Evolutionary conservation across 306 rosid genomes (phyloP), one percentile per base, ranked within the genome.

Genomic region (Alnus rubra): DNA sequence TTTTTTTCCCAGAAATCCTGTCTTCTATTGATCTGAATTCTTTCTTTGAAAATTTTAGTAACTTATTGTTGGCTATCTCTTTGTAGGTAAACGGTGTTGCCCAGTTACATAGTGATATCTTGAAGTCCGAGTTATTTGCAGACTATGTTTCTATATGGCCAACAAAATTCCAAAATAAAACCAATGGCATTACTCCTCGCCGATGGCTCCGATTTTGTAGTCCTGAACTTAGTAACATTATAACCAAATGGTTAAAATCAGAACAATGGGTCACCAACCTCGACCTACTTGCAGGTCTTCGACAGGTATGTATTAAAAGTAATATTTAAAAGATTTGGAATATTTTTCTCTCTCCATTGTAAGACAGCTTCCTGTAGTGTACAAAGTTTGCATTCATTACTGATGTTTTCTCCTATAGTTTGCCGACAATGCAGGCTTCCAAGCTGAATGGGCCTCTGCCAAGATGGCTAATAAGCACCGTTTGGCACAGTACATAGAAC

Each of bases 61-160:
- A 72, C 44, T 73, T 59, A 23, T 53, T 56, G 72, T 42, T 80
- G 53, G n/a, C 72, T 37, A 30, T 82, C 71, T 76, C 80, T 60
- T 78, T 84, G 75, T 75, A 92, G 97, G 98, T 92, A 77, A 95
- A 95, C 81, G 99, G 99, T 53, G 99, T 95, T 79, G 99, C 99
- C 45, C 97, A 95, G 84, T 88, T 93, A 79, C 99, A 95, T 86
- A 95, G 98, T 76, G 98, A 95, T 83, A 95, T 95, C 76, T 84
- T 95, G 53, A 95, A 88, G 85, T 81, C 93, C 1, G 99, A 95
- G 84, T 85, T 95, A 82, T 95, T 95, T 86, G 96, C 90, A 52
- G 94, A 93, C 84, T 95, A 93, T 83, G 99, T 95, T 79, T 85
- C 99, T 45, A 76, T 95, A 84, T 95, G 99, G 99, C 99, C 99